Evolutionary conservation across 768 basidiomycete species (phyloP).

Genomic region (Rhizopogon sp.): DNA sequence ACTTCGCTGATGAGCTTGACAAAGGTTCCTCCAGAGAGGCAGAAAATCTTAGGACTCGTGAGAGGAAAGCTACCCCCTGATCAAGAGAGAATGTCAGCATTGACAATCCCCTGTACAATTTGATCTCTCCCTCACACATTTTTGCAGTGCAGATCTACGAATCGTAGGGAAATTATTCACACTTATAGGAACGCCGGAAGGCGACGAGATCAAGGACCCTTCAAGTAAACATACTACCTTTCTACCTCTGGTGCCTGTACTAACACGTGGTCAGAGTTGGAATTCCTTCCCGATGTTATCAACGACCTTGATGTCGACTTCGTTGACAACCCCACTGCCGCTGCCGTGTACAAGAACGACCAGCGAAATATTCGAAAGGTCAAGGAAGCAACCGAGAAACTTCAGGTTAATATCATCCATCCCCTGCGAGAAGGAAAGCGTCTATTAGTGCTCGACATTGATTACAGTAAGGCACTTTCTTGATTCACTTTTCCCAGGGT

Average conservation of each 20-base stretch:
- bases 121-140: slow-evolving; percentile 4
- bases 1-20: slow-evolving; percentile 61
- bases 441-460: slow-evolving; percentile 82
- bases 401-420: slow-evolving; percentile 68
- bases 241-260: neutral
- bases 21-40: slow-evolving; percentile 74
- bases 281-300: slow-evolving; percentile 60
- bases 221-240: slow-evolving; percentile 36
- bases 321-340: slow-evolving; percentile 51
- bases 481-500: neutral
- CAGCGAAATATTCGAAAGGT: slow-evolving; percentile 80
- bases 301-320: slow-evolving; percentile 86
- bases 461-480: slow-evolving; percentile 58
- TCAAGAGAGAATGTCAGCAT: slow-evolving; percentile 53
- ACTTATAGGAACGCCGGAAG: slow-evolving; percentile 82
- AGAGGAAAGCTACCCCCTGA: slow-evolving; percentile 82
- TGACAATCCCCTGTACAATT: neutral
- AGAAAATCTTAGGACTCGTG: slow-evolving; percentile 83
- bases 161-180: slow-evolving; percentile 72
- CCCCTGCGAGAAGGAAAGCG: slow-evolving; percentile 74
- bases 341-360: slow-evolving; percentile 64
- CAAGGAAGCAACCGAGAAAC: slow-evolving; percentile 60
- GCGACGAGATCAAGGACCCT: slow-evolving; percentile 81
- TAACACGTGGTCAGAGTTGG: slow-evolving; percentile 41
- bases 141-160: slow-evolving; percentile 50